phyloP scores from a whole-genome alignment of 768 basidiomycete genomes.

The Daedalea quercina region DNA sequence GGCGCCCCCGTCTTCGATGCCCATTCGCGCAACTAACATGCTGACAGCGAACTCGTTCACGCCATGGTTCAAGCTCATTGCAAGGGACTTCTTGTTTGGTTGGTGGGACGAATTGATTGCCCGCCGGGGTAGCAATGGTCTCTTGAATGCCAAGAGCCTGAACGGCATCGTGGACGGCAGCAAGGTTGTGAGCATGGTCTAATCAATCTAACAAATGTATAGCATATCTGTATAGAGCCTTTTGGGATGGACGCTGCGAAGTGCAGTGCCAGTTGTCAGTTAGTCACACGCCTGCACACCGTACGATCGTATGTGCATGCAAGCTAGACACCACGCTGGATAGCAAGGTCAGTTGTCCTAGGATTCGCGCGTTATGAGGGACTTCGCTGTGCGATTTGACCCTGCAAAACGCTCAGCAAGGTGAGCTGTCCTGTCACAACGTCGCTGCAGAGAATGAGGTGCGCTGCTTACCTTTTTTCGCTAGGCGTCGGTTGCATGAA shows the following conservation, averaged over 20 bases:
- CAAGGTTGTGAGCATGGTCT: conserved; percentile 66
- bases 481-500: no score
- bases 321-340: no score
- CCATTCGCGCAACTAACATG: background rate
- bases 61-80: conserved; percentile 99
- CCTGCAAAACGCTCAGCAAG: no score
- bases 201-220: background rate
- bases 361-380: no score
- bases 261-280: no score
- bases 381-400: no score
- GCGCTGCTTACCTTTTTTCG: no score
- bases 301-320: no score
- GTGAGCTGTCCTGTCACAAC: no score
- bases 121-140: conserved; percentile 49
- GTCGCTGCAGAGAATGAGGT: no score
- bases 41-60: conserved; percentile 73
- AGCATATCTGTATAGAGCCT: background rate
- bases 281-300: no score
- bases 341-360: no score
- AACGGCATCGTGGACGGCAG: conserved; percentile 62
- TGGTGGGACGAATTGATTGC: conserved; percentile 94
- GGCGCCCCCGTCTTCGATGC: conserved; percentile 13
- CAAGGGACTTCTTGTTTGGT: conserved; percentile 91
- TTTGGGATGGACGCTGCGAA: background rate
- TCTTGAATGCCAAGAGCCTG: conserved; percentile 56